Evolutionary conservation across 257 asterid genomes (phyloP).

Genomic region (Solanum stenotomum): DNA sequence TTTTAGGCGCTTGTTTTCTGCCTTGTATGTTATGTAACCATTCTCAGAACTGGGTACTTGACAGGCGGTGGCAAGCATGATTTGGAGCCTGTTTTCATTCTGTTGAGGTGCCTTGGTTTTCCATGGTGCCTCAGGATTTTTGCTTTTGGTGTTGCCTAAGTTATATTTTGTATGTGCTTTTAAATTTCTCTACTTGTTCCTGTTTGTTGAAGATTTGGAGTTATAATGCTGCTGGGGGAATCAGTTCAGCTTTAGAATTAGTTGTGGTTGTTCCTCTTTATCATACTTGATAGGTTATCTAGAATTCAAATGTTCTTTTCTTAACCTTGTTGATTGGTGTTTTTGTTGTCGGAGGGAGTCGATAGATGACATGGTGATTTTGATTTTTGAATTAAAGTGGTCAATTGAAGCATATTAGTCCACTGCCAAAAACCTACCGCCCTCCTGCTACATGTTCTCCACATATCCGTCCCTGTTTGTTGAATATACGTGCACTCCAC

Average conservation of each 20-base stretch:
- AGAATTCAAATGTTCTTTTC: not conserved
- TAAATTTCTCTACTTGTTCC: not conserved
- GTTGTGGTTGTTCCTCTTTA: not conserved
- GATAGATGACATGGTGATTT: not conserved
- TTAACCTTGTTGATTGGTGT: too few relatives aligned
- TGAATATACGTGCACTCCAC: too few relatives aligned
- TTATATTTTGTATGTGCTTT: not conserved
- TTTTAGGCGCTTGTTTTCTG: not conserved
- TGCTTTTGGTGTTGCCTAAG: not conserved
- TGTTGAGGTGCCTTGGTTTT: not conserved
- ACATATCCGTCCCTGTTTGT: too few relatives aligned
- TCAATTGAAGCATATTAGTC: not conserved
- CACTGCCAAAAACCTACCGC: not conserved
- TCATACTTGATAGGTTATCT: too few relatives aligned
- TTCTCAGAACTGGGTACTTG: conserved; percentile 1
- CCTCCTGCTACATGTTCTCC: not conserved
- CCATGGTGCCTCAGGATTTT: not conserved
- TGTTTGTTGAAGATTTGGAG: not conserved
- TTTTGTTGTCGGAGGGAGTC: too few relatives aligned
- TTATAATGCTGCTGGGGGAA: not conserved
- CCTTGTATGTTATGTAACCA: not conserved
- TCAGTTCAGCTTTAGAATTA: not conserved
- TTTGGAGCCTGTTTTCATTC: not conserved
- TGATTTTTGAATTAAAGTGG: not conserved
- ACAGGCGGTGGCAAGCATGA: not conserved